Evolutionary conservation across 192 early-diverging fungal species (phyloP).

Genomic region (Cladochytrium replicatum): DNA sequence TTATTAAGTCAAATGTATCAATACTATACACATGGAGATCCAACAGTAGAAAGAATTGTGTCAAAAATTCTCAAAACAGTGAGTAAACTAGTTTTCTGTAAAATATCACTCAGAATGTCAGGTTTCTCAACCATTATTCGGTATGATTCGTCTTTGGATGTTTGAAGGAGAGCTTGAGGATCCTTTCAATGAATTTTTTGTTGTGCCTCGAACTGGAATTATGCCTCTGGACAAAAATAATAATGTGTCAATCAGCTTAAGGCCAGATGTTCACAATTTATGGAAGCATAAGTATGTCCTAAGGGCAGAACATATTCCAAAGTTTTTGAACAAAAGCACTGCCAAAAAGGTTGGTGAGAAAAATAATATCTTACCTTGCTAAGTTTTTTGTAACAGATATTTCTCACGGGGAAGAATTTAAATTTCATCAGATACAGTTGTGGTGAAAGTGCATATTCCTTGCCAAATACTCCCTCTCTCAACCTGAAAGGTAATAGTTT

Average conservation of each 20-base stretch:
- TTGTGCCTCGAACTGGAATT: constrained; percentile 43
- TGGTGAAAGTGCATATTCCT: constrained; percentile 7
- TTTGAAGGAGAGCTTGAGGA: constrained; percentile 90
- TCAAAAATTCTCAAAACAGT: too few relatives aligned
- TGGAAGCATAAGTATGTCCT: constrained; percentile 78
- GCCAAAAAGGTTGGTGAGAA: constrained; percentile 60
- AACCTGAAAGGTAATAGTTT: too few relatives aligned
- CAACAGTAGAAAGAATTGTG: too few relatives aligned
- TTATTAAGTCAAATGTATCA: too few relatives aligned
- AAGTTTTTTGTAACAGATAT: constrained; percentile 42
- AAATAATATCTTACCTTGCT: background rate
- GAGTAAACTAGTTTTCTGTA: too few relatives aligned
- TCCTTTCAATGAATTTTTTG: constrained; percentile 88
- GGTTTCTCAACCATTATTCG: constrained; percentile 81
- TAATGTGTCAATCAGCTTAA: too few relatives aligned
- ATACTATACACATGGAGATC: too few relatives aligned
- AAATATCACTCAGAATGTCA: too few relatives aligned
- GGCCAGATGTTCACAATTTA: constrained; percentile 55
- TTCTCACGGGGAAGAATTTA: constrained; percentile 76
- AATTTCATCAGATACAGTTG: constrained; percentile 54
- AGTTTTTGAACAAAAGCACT: constrained; percentile 61
- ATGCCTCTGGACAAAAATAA: too few relatives aligned
- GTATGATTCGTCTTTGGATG: constrained; percentile 84
- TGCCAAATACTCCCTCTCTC: constrained; percentile 2
- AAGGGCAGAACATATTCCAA: constrained; percentile 72